Evolutionary conservation across 2,329 filamentous ascomycete genomes (phyloP), one percentile per base, ranked within the genome.

Genomic region (Leptosphaerulina australis): DNA sequence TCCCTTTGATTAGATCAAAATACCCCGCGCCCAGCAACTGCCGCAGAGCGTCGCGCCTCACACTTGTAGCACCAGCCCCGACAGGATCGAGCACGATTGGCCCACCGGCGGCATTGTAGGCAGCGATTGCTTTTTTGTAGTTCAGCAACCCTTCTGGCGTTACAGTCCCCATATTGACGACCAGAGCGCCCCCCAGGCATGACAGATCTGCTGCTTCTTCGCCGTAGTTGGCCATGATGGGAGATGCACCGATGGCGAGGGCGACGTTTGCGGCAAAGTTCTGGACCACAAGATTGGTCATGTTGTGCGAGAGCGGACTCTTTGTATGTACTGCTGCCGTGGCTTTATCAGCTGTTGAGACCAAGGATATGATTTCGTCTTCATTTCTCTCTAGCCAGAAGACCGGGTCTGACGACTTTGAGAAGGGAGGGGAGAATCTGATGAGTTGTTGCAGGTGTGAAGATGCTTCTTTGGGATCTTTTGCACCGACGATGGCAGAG

Each of bases 201-300:
- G 88, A 86, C n/a, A 97, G 81, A 66, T 97, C 92, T 6, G 76
- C 70, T 0, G 91, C 91, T 78, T 97, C 93, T 40, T 86, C 83
- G 20, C 86, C 89, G 64, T 92, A 89, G 71, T 90, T 92, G 6
- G 91, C 87, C 93, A 97, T 97, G 72, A 97, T 97, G 29, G 93
- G 93, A 15, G 88, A 94, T 10, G 89, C 88, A 26, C 93, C 93
- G 43, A 95, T 81, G 25, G 88, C 84, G 12, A 97, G 81, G 29
- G 90, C 91, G 3, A 97, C 87, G 67, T 96, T 97, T 43, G 94
- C 93, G 12, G 92, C 90, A 65, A 97, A 89, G 75, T 97, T 96
- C 67, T 96, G 91, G 17, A 97, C 93, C 0, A 97, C 93, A 43
- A 92, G 81, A 70, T 97, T 97, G 44, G 94, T 97, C 90, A 97